Percentiles rank a stretch among this genome's conserved stretches.
phyloP scores from a whole-genome alignment of 371 early-diverging fungal genomes.

The Circinella umbellata region DNA sequence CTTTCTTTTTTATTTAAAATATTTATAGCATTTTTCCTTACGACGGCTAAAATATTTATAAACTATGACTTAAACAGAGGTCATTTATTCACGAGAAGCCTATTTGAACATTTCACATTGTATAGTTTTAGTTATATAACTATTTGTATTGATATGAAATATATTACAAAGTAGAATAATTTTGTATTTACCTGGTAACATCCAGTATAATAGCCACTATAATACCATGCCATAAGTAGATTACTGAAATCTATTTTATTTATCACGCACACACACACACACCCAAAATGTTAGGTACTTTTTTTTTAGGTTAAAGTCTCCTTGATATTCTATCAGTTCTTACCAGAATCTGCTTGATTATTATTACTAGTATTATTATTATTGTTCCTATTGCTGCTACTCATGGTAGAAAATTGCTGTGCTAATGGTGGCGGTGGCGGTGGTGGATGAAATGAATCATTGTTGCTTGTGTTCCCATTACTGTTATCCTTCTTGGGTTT shows the following conservation, averaged over 20 bases:
- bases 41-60: too few species aligned
- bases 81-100: background rate
- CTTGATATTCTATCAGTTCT: background rate
- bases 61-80: too few species aligned
- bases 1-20: too few species aligned
- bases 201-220: constrained; percentile 76
- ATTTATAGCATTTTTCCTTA: too few species aligned
- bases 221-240: constrained; percentile 78
- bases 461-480: too few species aligned
- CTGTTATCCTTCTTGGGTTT: background rate
- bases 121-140: background rate
- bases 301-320: background rate
- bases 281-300: too few species aligned
- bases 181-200: constrained; percentile 53
- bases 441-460: too few species aligned
- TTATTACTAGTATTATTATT: background rate
- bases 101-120: background rate
- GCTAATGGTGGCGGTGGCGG: too few species aligned
- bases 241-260: constrained; percentile 38
- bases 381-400: background rate
- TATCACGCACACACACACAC: background rate
- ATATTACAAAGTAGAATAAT: background rate
- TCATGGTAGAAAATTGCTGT: too few species aligned
- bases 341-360: too few species aligned
- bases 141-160: background rate